These are phyloP conservation scores for Acrocalymma vagum DNA, from an alignment of 2,329 filamentous ascomycete genomes.

Conservation along the genomic window DNA sequence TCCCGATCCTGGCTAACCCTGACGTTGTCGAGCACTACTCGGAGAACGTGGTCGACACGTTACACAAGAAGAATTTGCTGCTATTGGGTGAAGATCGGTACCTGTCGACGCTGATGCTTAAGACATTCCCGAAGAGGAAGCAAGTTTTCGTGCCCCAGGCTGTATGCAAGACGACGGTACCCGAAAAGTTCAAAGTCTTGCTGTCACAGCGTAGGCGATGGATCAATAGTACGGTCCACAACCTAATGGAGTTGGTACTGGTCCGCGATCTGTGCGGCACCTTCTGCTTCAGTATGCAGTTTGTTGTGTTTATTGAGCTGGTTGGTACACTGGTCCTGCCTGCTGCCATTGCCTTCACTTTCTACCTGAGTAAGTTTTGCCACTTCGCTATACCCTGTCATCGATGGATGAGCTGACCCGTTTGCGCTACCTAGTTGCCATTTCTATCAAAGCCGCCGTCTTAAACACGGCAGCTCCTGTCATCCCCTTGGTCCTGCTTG, in stretches of 20 bases:
- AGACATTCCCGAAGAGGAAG: conserved; percentile 98
- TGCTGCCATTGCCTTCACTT: conserved; percentile 94
- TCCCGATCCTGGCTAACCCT: conserved; percentile 96
- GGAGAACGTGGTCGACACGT: conserved; percentile 96
- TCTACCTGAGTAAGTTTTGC: conserved; percentile 83
- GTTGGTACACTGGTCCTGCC: conserved; percentile 94
- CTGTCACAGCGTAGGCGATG: conserved; percentile 94
- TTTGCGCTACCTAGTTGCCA: conserved; percentile 78
- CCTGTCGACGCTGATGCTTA: conserved; percentile 95
- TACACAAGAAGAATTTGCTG: conserved; percentile 97
- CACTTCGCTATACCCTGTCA: conserved; percentile 8
- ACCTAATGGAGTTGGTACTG: conserved; percentile 95
- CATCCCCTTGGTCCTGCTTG: conserved; percentile 89
- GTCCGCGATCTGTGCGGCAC: conserved; percentile 97
- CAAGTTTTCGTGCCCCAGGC: conserved; percentile 98
- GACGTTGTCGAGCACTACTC: conserved; percentile 99
- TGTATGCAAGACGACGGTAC: conserved; percentile 98
- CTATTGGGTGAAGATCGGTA: conserved; percentile 94
- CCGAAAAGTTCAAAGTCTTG: conserved; percentile 89
- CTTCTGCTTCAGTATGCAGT: conserved; percentile 99
- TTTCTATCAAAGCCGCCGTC: conserved; percentile 77
- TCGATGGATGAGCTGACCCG: conserved; percentile 32
- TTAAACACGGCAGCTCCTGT: conserved; percentile 70
- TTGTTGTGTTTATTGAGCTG: conserved; percentile 94
- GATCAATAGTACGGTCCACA: conserved; percentile 99